Base-by-base conservation (phyloP, 2,329 filamentous ascomycete species). In the Fusarium bulbicola region DNA sequence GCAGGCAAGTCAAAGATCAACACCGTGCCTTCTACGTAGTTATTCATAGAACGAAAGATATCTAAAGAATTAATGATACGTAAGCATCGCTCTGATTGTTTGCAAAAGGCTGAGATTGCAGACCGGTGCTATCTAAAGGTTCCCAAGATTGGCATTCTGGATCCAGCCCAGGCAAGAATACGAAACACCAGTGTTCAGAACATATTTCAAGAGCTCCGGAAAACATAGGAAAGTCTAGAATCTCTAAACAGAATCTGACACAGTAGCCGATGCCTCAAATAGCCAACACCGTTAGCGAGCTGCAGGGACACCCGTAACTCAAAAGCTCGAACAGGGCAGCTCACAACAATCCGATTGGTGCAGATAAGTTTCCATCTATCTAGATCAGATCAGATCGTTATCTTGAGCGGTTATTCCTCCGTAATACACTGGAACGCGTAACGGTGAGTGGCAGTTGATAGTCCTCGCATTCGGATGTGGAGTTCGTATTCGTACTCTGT, bases 401-500 rank as follows among this genome's bases (percentile, higher is more conserved):
- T 58, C 52, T 30, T 28, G 30, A 43, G 40, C 21, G 26, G 58
- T 28, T 61, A 30, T n/a, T 47, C 6, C 16, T 15, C 45, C 20
- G 46, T 52, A 36, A 26, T 59, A 47, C 34, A 45, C n/a, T 26
- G 21, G 39, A 40, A 30, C 32, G 8, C 36, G 37, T 24, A 21
- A 60, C n/a, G 30, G 24, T 52, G 26, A 42, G 47, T 8, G 24
- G 7, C 7, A 65, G 32, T 45, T 36, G 20, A 40, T 20, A 47
- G 30, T 21, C 24, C 21, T 73, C 71, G 71, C 67, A 68, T 74
- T 73, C 71, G 71, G 66, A 14, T 74, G 15, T 21, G 7, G 11
- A 11, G 7, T 26, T 65, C 70, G 71, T 74, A 73, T 73, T 73
- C 71, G 71, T 47, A 72, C 21, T 39, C 26, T 47, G 16, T 24